Percentiles rank a stretch among this genome's conserved stretches.
Evolutionary conservation across 2,329 filamentous ascomycete species (phyloP).

Genomic region (Monascus ruber): DNA sequence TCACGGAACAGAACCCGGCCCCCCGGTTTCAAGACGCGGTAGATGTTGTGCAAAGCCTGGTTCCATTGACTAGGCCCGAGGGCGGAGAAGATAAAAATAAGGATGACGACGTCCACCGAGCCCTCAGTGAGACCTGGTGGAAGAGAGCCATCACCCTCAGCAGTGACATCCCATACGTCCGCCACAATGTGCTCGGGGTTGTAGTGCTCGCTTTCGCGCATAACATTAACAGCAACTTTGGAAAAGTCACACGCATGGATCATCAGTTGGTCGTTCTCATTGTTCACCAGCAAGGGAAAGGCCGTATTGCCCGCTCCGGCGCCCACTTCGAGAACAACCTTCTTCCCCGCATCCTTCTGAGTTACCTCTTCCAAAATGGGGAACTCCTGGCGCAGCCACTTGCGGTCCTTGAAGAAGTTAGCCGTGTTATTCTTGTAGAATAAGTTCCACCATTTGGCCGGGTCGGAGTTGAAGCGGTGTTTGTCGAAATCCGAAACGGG

Average conservation of each 20-base stretch:
- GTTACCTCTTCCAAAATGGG: conserved; percentile 73
- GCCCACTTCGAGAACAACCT: conserved; percentile 75
- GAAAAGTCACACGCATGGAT: conserved; percentile 95
- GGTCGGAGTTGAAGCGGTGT: conserved; percentile 74
- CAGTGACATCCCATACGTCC: conserved; percentile 87
- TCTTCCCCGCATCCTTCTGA: conserved; percentile 54
- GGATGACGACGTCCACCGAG: conserved; percentile 81
- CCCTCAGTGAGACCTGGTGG: conserved; percentile 65
- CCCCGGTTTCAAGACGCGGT: conserved; percentile 74
- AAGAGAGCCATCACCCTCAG: conserved; percentile 42
- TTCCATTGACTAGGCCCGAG: conserved; percentile 76
- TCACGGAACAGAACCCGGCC: conserved; percentile 93
- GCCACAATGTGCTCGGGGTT: conserved; percentile 62
- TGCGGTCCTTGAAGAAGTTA: conserved; percentile 98
- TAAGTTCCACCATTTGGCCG: conserved; percentile 93
- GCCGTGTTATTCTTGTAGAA: conserved; percentile 97
- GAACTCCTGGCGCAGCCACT: conserved; percentile 95
- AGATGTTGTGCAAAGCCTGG: conserved; percentile 68
- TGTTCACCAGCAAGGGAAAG: conserved; percentile 76
- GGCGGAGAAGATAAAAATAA: conserved; percentile 97
- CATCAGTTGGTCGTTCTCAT: conserved; percentile 69
- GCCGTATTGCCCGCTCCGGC: conserved; percentile 94
- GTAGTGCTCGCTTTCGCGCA: conserved; percentile 70
- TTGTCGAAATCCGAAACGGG: conserved; percentile 93
- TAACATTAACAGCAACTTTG: conserved; percentile 87